A percentile compares a stretch with the other conserved stretches of the same genome.
Conservation (phyloP, 192 early-diverging fungal species). For the Linnemannia schmuckeri region DNA sequence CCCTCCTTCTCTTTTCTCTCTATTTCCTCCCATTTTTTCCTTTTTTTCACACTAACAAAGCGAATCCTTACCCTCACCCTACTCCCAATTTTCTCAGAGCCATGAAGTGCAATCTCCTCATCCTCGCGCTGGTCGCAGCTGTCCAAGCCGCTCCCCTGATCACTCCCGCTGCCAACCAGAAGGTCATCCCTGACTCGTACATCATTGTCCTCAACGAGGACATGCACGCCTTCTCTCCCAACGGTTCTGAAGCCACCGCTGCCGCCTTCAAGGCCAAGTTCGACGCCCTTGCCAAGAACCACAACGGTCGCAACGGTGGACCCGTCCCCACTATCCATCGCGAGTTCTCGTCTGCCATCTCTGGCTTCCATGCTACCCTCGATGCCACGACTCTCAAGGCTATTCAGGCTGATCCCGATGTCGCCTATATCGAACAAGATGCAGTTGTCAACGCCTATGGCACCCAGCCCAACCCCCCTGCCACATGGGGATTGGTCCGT, state of each 20-base stretch:
- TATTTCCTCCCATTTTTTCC: not conserved
- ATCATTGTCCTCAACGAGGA: constrained; percentile 49
- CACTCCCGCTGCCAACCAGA: constrained; percentile 12
- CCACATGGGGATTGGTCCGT: constrained; percentile 89
- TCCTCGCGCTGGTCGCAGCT: constrained; percentile 32
- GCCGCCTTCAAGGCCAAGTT: constrained; percentile 35
- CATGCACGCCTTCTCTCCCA: not conserved
- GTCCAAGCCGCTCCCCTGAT: constrained; percentile 44
- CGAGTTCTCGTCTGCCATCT: constrained; percentile 21
- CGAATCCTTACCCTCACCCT: not conserved
- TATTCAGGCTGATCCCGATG: constrained; percentile 55
- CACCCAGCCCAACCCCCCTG: constrained; percentile 73
- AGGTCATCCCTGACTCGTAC: constrained; percentile 42
- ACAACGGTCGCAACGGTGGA: constrained; percentile 33
- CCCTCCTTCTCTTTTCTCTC: not conserved
- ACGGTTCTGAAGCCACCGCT: not conserved
- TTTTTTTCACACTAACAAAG: not conserved
- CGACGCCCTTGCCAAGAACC: constrained; percentile 32
- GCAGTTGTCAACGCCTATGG: constrained; percentile 76
- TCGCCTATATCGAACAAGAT: constrained; percentile 88
- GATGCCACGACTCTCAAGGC: constrained; percentile 40
- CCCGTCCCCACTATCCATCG: constrained; percentile 36
- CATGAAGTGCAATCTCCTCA: constrained; percentile 49
- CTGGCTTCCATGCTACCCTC: constrained; percentile 32
- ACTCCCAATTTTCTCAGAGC: not conserved